Evolutionary conservation across 331 rosid genomes (phyloP).

Genomic region (Telfairia occidentalis): DNA sequence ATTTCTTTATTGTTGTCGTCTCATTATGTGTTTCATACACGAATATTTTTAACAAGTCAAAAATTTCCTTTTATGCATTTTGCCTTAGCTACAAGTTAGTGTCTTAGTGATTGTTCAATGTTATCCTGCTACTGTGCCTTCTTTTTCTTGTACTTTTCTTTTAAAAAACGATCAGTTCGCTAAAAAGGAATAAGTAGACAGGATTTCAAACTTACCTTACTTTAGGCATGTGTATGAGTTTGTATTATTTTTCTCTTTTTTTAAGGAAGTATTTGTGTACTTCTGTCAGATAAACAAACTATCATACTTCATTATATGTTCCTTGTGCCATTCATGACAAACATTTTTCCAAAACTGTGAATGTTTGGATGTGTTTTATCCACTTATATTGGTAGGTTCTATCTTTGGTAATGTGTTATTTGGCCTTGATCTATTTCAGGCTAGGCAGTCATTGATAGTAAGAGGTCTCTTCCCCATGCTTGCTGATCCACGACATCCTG

Average conservation of each 20-base stretch:
- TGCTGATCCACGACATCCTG: slow-evolving; percentile 98
- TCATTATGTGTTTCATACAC: neutral
- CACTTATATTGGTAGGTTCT: neutral
- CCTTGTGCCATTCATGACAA: neutral
- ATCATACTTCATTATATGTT: neutral
- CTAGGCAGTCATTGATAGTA: slow-evolving; percentile 89
- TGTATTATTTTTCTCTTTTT: neutral
- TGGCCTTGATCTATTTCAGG: slow-evolving; percentile 37
- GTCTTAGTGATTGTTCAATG: neutral
- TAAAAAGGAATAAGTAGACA: neutral
- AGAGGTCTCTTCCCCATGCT: slow-evolving; percentile 98
- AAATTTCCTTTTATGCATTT: neutral
- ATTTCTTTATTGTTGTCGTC: neutral
- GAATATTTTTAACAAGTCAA: neutral
- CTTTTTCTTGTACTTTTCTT: neutral
- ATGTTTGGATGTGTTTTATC: neutral
- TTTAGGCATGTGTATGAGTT: neutral
- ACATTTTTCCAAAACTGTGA: neutral
- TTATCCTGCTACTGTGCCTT: neutral
- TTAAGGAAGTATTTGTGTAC: neutral
- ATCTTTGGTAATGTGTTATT: neutral
- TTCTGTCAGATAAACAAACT: neutral
- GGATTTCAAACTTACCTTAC: neutral
- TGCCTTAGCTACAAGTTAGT: neutral
- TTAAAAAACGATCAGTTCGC: neutral